Evolutionary conservation across 768 basidiomycete species (phyloP).

Genomic region (Termitomyces sp.): DNA sequence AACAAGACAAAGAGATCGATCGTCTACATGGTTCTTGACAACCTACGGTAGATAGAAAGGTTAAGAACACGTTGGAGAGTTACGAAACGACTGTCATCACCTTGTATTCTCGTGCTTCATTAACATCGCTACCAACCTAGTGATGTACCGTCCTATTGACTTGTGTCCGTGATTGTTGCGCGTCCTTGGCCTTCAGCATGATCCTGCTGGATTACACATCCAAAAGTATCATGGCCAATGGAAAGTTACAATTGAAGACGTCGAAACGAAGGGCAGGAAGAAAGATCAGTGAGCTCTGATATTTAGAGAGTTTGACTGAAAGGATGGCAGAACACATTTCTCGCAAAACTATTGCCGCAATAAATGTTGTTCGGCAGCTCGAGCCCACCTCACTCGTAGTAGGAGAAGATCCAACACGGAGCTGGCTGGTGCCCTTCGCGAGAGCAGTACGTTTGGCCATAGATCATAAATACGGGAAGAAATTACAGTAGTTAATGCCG

Average conservation of each 20-base stretch:
- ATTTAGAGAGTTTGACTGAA: constrained; percentile 14
- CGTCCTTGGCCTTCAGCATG: not conserved
- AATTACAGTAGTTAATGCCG: not conserved
- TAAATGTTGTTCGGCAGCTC: constrained; percentile 12
- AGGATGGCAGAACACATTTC: constrained; percentile 15
- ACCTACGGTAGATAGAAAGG: not conserved
- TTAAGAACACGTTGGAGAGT: not conserved
- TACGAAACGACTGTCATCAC: not conserved
- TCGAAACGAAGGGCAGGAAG: constrained; percentile 8
- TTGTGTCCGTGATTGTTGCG: not conserved
- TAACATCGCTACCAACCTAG: constrained; percentile 1
- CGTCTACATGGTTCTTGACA: not conserved
- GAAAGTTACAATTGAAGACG: constrained; percentile 14
- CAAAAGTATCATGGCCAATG: constrained; percentile 14
- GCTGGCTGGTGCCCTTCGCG: not conserved
- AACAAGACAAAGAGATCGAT: constrained; percentile 7
- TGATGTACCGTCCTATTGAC: constrained; percentile 4
- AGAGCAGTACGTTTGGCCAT: not conserved
- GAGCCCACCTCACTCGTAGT: constrained; percentile 6
- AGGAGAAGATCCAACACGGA: not conserved
- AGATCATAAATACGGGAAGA: not conserved
- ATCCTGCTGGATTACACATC: not conserved
- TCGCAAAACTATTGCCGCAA: constrained; percentile 13
- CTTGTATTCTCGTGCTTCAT: not conserved
- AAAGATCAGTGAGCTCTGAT: constrained; percentile 13